Evolutionary conservation across 2,329 filamentous ascomycete species (phyloP).

Genomic region (Trichophyton benhamiae): DNA sequence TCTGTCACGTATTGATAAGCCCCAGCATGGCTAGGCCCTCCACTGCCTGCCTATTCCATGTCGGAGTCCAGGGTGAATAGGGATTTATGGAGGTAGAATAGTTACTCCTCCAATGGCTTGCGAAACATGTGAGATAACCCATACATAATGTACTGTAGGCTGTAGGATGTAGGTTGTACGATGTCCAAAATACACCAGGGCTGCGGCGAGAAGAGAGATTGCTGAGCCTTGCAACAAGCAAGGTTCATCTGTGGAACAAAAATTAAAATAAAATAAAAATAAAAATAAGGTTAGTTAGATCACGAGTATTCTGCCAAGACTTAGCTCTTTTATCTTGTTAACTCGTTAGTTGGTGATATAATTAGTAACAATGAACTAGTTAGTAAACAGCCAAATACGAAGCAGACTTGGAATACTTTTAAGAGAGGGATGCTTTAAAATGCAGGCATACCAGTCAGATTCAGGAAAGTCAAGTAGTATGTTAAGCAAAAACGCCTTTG

Average conservation of each 20-base stretch:
- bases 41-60: background rate
- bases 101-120: background rate
- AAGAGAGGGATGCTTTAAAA: background rate
- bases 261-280: too few species aligned
- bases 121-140: background rate
- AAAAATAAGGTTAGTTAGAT: too few species aligned
- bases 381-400: background rate
- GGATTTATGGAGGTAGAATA: background rate
- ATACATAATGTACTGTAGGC: background rate
- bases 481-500: background rate
- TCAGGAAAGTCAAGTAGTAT: background rate
- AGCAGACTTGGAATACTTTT: background rate
- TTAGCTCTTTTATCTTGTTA: background rate
- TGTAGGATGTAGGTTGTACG: background rate
- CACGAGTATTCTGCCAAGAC: background rate
- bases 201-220: background rate
- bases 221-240: background rate
- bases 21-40: background rate
- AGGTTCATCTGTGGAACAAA: background rate
- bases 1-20: background rate
- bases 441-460: background rate
- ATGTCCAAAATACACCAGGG: background rate
- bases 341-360: background rate
- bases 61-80: background rate
- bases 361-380: background rate